These are phyloP conservation scores for Apostasia shenzhenica DNA, from an alignment of 106 monocot species.

Conservation along the genomic window DNA sequence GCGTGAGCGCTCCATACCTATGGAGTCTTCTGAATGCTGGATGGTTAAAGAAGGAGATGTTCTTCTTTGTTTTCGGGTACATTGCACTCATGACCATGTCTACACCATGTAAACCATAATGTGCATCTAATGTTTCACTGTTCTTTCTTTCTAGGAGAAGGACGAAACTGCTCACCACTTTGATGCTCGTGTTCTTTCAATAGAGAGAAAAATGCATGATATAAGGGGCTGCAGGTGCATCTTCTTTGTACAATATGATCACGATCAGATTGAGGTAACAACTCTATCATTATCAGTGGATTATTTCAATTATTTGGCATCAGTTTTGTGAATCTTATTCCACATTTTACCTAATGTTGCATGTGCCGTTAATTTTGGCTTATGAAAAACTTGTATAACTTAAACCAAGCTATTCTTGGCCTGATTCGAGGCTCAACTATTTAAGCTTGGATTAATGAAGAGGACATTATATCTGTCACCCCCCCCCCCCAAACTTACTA, in stretches of 20 bases:
- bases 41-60: constrained; percentile 52
- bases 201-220: constrained; percentile 63
- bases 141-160: constrained; percentile 31
- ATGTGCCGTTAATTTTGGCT: not conserved
- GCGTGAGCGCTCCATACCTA: constrained; percentile 52
- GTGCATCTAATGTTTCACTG: not conserved
- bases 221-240: constrained; percentile 76
- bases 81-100: not conserved
- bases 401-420: not conserved
- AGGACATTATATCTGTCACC: no score
- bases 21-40: constrained; percentile 65
- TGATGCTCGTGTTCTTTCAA: constrained; percentile 56
- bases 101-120: not conserved
- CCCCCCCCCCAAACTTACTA: no score
- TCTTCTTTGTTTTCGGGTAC: constrained; percentile 69
- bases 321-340: not conserved
- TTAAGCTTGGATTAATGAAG: no score
- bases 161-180: constrained; percentile 43
- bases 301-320: not conserved
- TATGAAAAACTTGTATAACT: not conserved
- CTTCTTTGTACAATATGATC: constrained; percentile 56
- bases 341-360: not conserved
- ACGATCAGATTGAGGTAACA: constrained; percentile 46
- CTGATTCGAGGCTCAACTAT: no score
- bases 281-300: not conserved